A percentile compares a stretch with the other conserved stretches of the same genome.
Evolutionary conservation across 768 basidiomycete species (phyloP).

Genomic region (Termitomyces sp.): DNA sequence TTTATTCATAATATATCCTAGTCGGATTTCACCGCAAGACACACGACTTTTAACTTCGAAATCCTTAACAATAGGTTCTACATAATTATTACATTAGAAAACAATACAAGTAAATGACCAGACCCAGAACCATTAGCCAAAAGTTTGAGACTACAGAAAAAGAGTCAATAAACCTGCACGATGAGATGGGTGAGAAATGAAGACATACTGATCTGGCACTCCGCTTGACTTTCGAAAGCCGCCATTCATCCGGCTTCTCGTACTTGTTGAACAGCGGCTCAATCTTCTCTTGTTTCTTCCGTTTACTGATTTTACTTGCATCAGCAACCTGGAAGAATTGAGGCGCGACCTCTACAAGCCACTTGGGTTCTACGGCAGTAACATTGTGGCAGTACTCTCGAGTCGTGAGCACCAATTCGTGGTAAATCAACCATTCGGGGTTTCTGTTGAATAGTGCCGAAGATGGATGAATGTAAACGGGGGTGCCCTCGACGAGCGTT

Average conservation of each 20-base stretch:
- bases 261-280: conserved; percentile 95
- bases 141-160: conserved; percentile 75
- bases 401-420: conserved; percentile 96
- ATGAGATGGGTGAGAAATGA: conserved; percentile 2
- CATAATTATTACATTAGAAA: conserved; percentile 14
- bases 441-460: conserved; percentile 95
- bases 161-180: conserved; percentile 21
- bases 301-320: conserved; percentile 94
- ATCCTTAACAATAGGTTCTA: conserved; percentile 8
- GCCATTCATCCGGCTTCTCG: conserved; percentile 94
- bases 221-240: conserved; percentile 87
- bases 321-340: conserved; percentile 99
- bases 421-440: conserved; percentile 95
- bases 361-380: conserved; percentile 95
- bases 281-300: conserved; percentile 95
- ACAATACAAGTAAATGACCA: conserved; percentile 11
- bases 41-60: not conserved
- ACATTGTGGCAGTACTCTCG: conserved; percentile 93
- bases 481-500: conserved; percentile 96
- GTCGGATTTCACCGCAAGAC: conserved; percentile 1
- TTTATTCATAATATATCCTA: conserved; percentile 7
- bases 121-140: conserved; percentile 50
- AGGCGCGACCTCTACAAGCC: conserved; percentile 97
- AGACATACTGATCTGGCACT: conserved; percentile 75
- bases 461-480: conserved; percentile 97